A percentile compares a stretch with the other conserved stretches of the same genome.
Evolutionary conservation across 495 filamentous ascomycete species (phyloP).

Genomic region (Xylaria bambusicola): DNA sequence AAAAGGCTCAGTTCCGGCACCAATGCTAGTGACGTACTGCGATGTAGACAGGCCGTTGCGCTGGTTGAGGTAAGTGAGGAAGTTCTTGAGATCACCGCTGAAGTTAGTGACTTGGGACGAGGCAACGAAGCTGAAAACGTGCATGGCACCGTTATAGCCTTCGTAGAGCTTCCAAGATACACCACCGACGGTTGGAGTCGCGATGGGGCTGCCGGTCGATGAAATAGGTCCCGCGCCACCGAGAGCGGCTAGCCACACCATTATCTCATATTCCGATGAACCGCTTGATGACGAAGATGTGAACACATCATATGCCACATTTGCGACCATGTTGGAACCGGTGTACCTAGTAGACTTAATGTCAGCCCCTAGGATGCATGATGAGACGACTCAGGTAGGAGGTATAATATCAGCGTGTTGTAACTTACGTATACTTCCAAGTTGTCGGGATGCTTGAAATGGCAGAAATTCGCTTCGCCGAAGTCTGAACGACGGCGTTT

Average conservation of each 20-base stretch:
- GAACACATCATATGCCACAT: constrained; percentile 70
- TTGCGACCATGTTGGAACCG: constrained; percentile 54
- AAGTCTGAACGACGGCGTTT: constrained; percentile 52
- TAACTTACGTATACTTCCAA: constrained; percentile 56
- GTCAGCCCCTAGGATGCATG: not conserved
- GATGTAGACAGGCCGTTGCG: constrained; percentile 52
- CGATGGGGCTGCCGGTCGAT: constrained; percentile 55
- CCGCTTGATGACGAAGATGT: constrained; percentile 48
- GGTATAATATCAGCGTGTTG: not conserved
- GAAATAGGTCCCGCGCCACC: constrained; percentile 67
- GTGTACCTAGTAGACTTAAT: constrained; percentile 50
- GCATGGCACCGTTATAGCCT: constrained; percentile 58
- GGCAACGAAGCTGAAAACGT: constrained; percentile 65
- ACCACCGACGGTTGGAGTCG: constrained; percentile 54
- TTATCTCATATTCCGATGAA: constrained; percentile 63
- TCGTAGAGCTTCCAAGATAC: constrained; percentile 55
- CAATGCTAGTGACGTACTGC: constrained; percentile 48
- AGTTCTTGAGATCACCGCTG: constrained; percentile 56
- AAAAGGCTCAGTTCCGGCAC: constrained; percentile 38
- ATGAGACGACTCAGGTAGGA: not conserved
- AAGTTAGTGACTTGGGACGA: constrained; percentile 48
- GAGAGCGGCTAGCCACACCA: constrained; percentile 68
- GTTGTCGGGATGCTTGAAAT: constrained; percentile 54
- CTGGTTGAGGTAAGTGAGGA: constrained; percentile 58
- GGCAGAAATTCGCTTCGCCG: constrained; percentile 47